These are phyloP conservation scores for Candida arabinofermentans DNA, from an alignment of 805 yeast species.

Conservation along the genomic window DNA sequence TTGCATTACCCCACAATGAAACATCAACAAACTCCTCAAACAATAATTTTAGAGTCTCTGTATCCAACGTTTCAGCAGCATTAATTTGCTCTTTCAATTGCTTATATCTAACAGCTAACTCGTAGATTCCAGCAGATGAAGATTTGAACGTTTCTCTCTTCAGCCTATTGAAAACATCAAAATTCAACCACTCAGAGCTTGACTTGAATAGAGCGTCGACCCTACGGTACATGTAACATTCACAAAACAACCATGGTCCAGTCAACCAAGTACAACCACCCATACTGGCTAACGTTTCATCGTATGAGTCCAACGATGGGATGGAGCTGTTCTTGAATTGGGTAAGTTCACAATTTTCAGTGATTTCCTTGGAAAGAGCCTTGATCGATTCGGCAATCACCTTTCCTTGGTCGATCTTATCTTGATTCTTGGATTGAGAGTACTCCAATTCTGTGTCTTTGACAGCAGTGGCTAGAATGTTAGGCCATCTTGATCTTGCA, in stretches of 20 bases:
- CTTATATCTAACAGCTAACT: constrained; percentile 65
- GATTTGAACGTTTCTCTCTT: constrained; percentile 74
- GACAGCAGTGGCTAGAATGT: constrained; percentile 63
- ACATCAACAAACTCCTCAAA: constrained; percentile 84
- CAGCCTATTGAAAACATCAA: constrained; percentile 69
- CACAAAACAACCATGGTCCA: constrained; percentile 89
- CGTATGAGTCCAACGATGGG: constrained; percentile 52
- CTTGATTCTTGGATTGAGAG: constrained; percentile 7
- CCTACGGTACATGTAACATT: constrained; percentile 76
- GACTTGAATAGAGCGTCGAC: constrained; percentile 44
- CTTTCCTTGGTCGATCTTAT: constrained; percentile 42
- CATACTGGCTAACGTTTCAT: constrained; percentile 43
- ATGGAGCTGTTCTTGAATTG: constrained; percentile 34
- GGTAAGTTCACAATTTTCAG: constrained; percentile 39
- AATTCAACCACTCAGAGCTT: constrained; percentile 44
- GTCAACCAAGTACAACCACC: constrained; percentile 59
- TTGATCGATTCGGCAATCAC: constrained; percentile 39
- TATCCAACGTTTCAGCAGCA: constrained; percentile 22
- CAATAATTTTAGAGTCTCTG: constrained; percentile 46
- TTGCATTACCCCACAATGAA: constrained; percentile 97
- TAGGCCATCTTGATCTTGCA: constrained; percentile 82
- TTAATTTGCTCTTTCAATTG: constrained; percentile 33
- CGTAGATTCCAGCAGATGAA: constrained; percentile 74
- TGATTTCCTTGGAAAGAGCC: constrained; percentile 41
- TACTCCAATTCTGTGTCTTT: constrained; percentile 45